phyloP scores from a whole-genome alignment of 768 basidiomycete genomes.

The Tylopilus subfusipes region DNA sequence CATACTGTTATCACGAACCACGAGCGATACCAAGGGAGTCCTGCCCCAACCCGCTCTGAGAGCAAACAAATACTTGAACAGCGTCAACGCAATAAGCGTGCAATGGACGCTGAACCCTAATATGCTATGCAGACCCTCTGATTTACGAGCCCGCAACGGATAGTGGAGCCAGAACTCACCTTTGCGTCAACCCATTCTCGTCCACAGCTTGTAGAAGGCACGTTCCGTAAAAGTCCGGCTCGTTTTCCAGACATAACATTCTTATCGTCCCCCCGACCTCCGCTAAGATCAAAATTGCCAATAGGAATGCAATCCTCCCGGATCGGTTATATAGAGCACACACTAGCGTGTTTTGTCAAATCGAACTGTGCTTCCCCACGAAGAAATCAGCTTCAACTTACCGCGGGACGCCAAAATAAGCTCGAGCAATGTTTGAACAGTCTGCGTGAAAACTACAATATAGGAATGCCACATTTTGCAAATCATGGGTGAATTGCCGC shows the following conservation, averaged over 20 bases:
- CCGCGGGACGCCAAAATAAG: conserved; percentile 13
- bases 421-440: conserved; percentile 11
- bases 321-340: conserved; percentile 19
- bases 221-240: neutral
- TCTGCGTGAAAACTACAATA: neutral
- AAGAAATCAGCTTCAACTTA: conserved; percentile 1
- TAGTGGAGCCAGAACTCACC: neutral
- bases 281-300: neutral
- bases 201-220: conserved; percentile 4
- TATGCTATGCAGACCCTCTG: conserved; percentile 5
- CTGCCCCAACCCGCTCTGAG: conserved; percentile 14
- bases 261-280: conserved; percentile 3
- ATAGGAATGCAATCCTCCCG: conserved; percentile 6
- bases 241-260: neutral
- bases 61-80: conserved; percentile 17
- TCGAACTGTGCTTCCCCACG: neutral
- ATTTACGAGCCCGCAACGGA: neutral
- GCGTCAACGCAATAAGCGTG: conserved; percentile 11
- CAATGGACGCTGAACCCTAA: conserved; percentile 14
- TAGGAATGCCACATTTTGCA: conserved; percentile 14
- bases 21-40: conserved; percentile 18
- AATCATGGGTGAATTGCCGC: conserved; percentile 6
- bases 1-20: conserved; percentile 15
- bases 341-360: conserved; percentile 1
- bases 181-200: neutral